phyloP scores from a whole-genome alignment of 2,329 filamentous ascomycete species.

The Triangularia verruculosa region DNA sequence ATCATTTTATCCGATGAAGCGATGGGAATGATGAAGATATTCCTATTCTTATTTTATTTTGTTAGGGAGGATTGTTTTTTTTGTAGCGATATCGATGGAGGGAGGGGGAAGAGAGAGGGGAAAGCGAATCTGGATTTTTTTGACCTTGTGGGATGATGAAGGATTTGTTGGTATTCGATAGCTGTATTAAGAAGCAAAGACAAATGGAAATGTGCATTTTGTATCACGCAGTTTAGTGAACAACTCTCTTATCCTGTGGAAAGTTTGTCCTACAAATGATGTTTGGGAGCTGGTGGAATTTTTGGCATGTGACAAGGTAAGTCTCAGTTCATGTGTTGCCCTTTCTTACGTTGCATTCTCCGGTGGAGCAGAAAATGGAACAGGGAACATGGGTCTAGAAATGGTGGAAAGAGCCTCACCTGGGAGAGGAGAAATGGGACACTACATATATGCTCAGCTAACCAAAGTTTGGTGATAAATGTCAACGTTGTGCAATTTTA shows the following conservation, averaged over 20 bases:
- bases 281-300: no score
- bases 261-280: no score
- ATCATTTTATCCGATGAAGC: background rate
- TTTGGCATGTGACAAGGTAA: background rate
- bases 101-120: background rate
- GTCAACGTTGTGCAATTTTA: no score
- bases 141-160: no score
- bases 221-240: no score
- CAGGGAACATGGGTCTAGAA: background rate
- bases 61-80: background rate
- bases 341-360: background rate
- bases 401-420: no score
- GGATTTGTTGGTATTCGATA: no score
- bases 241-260: no score
- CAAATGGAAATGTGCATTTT: no score
- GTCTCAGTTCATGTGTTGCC: background rate
- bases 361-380: background rate
- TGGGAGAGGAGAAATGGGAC: no score
- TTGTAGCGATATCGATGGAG: background rate
- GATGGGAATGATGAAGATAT: background rate
- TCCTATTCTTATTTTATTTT: background rate
- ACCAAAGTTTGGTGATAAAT: background rate
- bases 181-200: no score
- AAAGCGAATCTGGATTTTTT: background rate
- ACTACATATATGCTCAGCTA: background rate